Evolutionary conservation across 1,284 basidiomycete genomes (phyloP), one percentile per base, ranked within the genome.

Genomic region (Grifola frondosa): DNA sequence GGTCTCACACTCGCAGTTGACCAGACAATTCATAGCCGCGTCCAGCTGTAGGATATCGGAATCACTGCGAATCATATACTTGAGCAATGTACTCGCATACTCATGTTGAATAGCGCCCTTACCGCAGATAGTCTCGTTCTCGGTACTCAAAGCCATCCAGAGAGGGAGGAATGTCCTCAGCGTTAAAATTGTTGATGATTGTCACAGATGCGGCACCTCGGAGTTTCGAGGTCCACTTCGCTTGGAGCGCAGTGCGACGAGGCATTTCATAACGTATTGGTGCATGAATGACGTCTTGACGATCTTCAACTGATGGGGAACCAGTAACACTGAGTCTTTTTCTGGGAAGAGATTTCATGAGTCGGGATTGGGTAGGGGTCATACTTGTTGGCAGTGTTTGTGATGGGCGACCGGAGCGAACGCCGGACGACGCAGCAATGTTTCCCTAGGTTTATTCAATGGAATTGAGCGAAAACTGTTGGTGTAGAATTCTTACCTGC

Each of bases 71-170:
- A 13, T 53, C 24, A 24, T 12, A 10, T 9, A 30, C 24, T 13
- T 32, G 19, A 25, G 3, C 28, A 7, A 6, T 30, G 30, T 25
- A 17, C n/a, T 47, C 17, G 13, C 10, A 19, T 15, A 21, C 21
- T 2, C 35, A 26, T 24, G 11, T n/a, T n/a, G n/a, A n/a, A 32
- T 53, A 21, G 25, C 7, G 15, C n/a, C 55, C 76, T 37, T 54
- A 74, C 74, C 71, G 74, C 15, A 61, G 44, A 38, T 82, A 84
- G 9, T 65, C 65, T 24, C 61, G 62, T 53, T 84, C 81, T 12
- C 78, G 47, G 54, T 83, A 84, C 38, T 48, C 48, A 43, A 84
- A 83, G 15, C 53, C 56, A 0, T 60, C 50, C 2, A 67, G 57
- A 9, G 75, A 53, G 3, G 52, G 57, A 0, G 80, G 80, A 2